Conservation (phyloP, 768 basidiomycete genomes). For the Chalciporus pseudorubinellus region DNA sequence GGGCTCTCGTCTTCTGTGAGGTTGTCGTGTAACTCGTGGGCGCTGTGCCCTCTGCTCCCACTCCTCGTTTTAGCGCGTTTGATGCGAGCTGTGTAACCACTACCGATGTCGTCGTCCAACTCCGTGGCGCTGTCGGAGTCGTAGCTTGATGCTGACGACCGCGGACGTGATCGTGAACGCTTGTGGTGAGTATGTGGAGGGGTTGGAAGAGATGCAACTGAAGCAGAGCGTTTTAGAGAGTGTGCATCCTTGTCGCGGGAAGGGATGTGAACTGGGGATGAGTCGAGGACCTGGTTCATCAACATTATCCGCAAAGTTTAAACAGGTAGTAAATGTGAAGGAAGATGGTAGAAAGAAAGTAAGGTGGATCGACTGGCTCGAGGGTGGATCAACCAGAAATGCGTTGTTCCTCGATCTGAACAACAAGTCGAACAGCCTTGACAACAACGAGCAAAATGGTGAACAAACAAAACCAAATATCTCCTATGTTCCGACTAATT, state of each 20-base stretch:
- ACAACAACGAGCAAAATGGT: constrained; percentile 12
- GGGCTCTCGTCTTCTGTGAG: constrained; percentile 16
- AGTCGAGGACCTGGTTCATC: constrained; percentile 35
- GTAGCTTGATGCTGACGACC: constrained; percentile 46
- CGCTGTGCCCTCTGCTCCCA: constrained; percentile 14
- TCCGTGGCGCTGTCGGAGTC: constrained; percentile 39
- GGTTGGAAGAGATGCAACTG: constrained; percentile 62
- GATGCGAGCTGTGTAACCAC: constrained; percentile 8
- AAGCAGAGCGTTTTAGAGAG: constrained; percentile 61
- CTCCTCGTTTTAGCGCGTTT: constrained; percentile 13
- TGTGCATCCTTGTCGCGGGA: constrained; percentile 21
- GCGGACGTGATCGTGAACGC: constrained; percentile 41
- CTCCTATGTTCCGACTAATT: constrained; percentile 1
- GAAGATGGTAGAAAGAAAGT: neutral
- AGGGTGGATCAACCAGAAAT: neutral
- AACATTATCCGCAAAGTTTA: constrained; percentile 22
- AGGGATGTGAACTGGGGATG: constrained; percentile 24
- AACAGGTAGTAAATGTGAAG: neutral
- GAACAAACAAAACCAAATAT: constrained; percentile 17
- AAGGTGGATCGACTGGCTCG: neutral
- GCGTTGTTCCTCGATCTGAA: neutral
- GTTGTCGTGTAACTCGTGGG: constrained; percentile 19
- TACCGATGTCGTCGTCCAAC: constrained; percentile 18
- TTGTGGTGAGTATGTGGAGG: constrained; percentile 60
- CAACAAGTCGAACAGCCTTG: constrained; percentile 11